Conservation (phyloP, 352 stramenopile genomes). For the Globisporangium polare region DNA sequence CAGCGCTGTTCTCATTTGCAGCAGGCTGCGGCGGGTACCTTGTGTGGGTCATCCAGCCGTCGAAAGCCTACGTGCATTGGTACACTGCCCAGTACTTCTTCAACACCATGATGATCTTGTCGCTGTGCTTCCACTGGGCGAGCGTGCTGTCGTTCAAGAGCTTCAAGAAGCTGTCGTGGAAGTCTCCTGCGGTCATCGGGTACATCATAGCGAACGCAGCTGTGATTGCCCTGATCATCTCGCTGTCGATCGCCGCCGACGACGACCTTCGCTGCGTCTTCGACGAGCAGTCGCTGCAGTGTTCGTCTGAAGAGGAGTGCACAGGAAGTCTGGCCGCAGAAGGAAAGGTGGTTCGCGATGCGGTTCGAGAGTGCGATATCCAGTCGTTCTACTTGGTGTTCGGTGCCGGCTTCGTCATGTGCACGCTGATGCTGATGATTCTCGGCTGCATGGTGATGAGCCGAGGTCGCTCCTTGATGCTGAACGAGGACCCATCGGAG, state of each 20-base stretch:
- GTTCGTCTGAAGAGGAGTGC: conserved; percentile 53
- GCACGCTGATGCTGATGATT: conserved; percentile 82
- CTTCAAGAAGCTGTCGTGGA: conserved; percentile 85
- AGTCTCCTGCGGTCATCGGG: conserved; percentile 66
- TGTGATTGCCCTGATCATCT: conserved; percentile 65
- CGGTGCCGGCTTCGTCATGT: conserved; percentile 74
- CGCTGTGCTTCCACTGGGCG: conserved; percentile 86
- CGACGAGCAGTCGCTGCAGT: conserved; percentile 49
- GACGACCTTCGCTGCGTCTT: conserved; percentile 74
- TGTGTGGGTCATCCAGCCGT: conserved; percentile 83
- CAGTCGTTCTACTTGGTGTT: conserved; percentile 80
- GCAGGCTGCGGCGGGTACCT: conserved; percentile 72
- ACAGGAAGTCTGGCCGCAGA: conserved; percentile 53
- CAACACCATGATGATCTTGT: conserved; percentile 84
- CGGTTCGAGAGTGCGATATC: conserved; percentile 71
- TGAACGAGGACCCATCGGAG: conserved; percentile 83
- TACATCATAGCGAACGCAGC: conserved; percentile 65
- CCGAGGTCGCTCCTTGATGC: conserved; percentile 74
- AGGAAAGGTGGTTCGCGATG: conserved; percentile 60
- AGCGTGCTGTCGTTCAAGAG: conserved; percentile 82
- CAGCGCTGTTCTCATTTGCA: conserved; percentile 77
- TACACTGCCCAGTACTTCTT: conserved; percentile 87
- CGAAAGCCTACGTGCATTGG: conserved; percentile 82
- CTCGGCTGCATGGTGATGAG: conserved; percentile 88
- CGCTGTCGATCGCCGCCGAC: conserved; percentile 46